A percentile compares a stretch with the other conserved stretches of the same genome.
These are phyloP conservation scores for Ballota nigra DNA, from an alignment of 257 asterid genomes.

Conservation along the genomic window DNA sequence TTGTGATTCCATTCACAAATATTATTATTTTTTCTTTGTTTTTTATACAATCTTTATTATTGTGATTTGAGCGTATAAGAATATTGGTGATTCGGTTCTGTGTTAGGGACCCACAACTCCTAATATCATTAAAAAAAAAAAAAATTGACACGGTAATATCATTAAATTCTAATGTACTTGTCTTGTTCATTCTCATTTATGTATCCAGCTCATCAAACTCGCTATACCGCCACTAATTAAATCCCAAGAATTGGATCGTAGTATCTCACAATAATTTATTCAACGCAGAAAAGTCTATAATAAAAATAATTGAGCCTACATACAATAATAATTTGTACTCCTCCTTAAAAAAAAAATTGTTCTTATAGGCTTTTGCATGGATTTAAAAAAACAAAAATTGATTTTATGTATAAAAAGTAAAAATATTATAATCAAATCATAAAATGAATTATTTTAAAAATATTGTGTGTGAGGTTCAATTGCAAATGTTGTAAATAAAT, in stretches of 20 bases:
- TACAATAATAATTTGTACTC: too few relatives aligned
- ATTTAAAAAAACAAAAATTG: too few relatives aligned
- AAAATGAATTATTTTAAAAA: too few relatives aligned
- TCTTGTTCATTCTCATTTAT: slow-evolving; percentile 20
- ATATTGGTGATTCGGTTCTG: slow-evolving; percentile 12
- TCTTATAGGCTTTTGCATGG: too few relatives aligned
- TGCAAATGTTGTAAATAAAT: too few relatives aligned
- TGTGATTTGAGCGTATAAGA: slow-evolving; percentile 12
- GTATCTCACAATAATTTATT: neutral
- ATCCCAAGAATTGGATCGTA: neutral
- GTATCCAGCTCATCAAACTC: slow-evolving; percentile 25
- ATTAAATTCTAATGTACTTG: slow-evolving; percentile 14
- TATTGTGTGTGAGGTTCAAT: too few relatives aligned
- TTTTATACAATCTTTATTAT: neutral
- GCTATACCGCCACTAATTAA: neutral
- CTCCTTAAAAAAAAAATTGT: too few relatives aligned
- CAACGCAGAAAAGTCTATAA: neutral
- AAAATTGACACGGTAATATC: too few relatives aligned
- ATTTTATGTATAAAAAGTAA: too few relatives aligned
- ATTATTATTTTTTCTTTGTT: neutral
- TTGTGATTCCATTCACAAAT: slow-evolving; percentile 13
- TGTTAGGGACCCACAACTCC: slow-evolving; percentile 22
- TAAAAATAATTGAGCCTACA: neutral
- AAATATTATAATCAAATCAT: too few relatives aligned
- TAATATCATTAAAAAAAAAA: slow-evolving; percentile 17